Base-by-base conservation (phyloP, 2,329 filamentous ascomycete genomes). In the Diaporthe capsici region DNA sequence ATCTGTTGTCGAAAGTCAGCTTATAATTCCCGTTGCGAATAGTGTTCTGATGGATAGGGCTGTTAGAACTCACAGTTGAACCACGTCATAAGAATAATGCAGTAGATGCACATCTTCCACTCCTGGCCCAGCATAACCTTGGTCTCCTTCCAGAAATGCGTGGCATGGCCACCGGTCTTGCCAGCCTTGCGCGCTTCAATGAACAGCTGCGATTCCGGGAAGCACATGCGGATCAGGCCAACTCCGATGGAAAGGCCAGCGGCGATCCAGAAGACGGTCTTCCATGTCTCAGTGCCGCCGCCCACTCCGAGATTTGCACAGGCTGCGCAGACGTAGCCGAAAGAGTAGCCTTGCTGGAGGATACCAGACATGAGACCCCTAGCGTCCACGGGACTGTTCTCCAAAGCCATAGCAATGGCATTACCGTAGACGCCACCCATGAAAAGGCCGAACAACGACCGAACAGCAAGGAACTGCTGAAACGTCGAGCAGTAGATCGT, bases 381-480 rank as follows among this genome's bases (percentile, higher is more conserved):
- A 10, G 94, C 92, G 74, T 94, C 91, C 17, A 80, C 76, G 63
- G 86, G 84, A 74, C 88, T 89, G 77, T 80, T 80, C 81, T 95
- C 94, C 12, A 95, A 86, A 0, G 93, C 93, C 91, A 94, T 95
- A 67, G 93, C 93, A 60, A 94, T 92, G 49, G 93, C 93, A 80
- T 95, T 94, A 49, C 94, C 94, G 82, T 95, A 95, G 1, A 95
- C 92, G 79, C 94, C 94, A 51, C 94, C 94, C 94, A 95, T 95
- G 83, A 94, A 94, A 17, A 95, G 86, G 28, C 94, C 94, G 79
- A 95, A 95, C 17, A 95, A 84, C 77, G 91, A 90, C 70, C 94
- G 88, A 1, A 95, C 93, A 12, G 91, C 93, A n/a, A 95, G 85
- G 82, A 96, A 96, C 80, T 94, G 90, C 73, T 89, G 83, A 82